Base-by-base conservation (phyloP, 306 rosid genomes). In the Prunus salicina region DNA sequence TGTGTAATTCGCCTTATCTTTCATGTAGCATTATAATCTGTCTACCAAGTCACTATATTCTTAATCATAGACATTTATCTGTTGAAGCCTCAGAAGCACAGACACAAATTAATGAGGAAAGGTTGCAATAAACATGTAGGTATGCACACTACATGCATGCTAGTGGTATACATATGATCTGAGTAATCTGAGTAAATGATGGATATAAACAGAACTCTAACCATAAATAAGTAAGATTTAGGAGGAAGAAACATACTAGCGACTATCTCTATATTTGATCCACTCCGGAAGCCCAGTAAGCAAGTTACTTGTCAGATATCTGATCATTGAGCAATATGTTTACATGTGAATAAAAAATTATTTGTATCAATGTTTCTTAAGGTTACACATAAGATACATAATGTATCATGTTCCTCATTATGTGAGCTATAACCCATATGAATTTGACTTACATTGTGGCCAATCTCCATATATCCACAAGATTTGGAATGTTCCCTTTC, bases 231-330 rank as follows among this genome's bases (percentile, higher is more conserved):
- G 77, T 10, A 38, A 76, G 67, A 30, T 76, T 56, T 19, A 11
- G 18, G 70, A 58, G 12, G 28, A 56, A 56, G 76, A 60, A 49
- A 69, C 81, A 32, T 77, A 77, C 81, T 77, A 77, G 62, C 75
- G 70, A 24, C 65, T 77, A 49, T 60, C 70, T 69, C 81, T 77
- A 52, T 53, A 58, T 67, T 30, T 69, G 51, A 77, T 70, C 81
- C 81, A 69, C 47, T 77, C 51, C 11, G 81, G 76, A 58, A 77
- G 81, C 62, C 81, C 81, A 20, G 75, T 57, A 3, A 77, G 75
- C 68, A 32, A 45, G 69, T 77, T 77, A 32, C 75, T 77, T 69
- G 81, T 77, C 76, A 69, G 69, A 58, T 69, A 77, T 60, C 81
- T 77, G 75, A 51, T 69, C 46, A 76, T 55, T 25, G 27, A 70